Conservation (phyloP, 768 basidiomycete genomes). For the Rhodotorula paludigena region DNA sequence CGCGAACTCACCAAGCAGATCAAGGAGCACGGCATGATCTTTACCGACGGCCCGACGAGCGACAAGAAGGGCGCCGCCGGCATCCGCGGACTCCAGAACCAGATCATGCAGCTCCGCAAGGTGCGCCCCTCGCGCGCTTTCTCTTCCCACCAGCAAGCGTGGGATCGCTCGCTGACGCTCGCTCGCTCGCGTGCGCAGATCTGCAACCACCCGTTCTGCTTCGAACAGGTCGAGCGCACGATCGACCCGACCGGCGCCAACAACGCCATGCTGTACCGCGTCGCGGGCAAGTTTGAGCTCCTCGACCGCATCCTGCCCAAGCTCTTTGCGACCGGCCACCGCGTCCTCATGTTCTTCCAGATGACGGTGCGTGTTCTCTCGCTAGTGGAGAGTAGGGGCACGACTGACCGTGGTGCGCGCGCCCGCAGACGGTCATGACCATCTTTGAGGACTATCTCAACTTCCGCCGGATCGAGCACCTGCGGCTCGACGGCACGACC, state of each 20-base stretch:
- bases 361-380: constrained; percentile 74
- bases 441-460: constrained; percentile 69
- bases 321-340: constrained; percentile 84
- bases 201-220: constrained; percentile 91
- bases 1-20: constrained; percentile 51
- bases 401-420: constrained; percentile 55
- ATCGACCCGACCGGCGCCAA: constrained; percentile 76
- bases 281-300: constrained; percentile 89
- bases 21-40: constrained; percentile 69
- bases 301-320: constrained; percentile 88
- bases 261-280: constrained; percentile 68
- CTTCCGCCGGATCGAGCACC: constrained; percentile 76
- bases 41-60: constrained; percentile 38
- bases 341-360: constrained; percentile 98
- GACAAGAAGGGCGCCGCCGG: constrained; percentile 62
- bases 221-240: constrained; percentile 89
- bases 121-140: constrained; percentile 53
- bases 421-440: constrained; percentile 86
- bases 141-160: background rate
- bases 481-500: constrained; percentile 88
- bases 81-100: constrained; percentile 88
- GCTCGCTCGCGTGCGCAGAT: constrained; percentile 56
- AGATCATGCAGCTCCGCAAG: constrained; percentile 96
- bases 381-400: constrained; percentile 71
- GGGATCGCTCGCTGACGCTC: background rate